phyloP scores from a whole-genome alignment of 1,284 basidiomycete species.

The Dichomitus squalens region DNA sequence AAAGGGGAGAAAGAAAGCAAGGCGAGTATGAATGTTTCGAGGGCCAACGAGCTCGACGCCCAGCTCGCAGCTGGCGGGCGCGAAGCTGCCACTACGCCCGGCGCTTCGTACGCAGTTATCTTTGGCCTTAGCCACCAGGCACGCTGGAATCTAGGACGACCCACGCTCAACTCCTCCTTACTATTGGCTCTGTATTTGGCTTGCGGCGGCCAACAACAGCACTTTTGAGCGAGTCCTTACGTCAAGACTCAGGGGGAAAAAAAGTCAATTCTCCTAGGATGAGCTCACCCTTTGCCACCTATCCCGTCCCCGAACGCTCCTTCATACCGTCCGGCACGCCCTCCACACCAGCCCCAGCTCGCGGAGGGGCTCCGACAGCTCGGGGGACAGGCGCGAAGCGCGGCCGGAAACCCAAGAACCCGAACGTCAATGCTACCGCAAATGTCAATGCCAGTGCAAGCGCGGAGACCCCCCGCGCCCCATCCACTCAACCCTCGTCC shows the following conservation, averaged over 20 bases:
- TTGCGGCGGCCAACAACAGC: too few relatives aligned
- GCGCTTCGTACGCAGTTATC: background rate
- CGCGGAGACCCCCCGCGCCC: constrained; percentile 19
- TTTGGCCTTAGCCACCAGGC: background rate
- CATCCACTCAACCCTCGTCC: constrained; percentile 13
- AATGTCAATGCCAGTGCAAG: constrained; percentile 25
- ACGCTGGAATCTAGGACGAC: too few relatives aligned
- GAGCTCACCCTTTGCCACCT: constrained; percentile 32
- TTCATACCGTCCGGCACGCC: constrained; percentile 36
- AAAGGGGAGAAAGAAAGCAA: background rate
- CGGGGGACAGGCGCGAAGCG: constrained; percentile 56
- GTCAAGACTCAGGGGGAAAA: too few relatives aligned
- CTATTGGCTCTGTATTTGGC: too few relatives aligned
- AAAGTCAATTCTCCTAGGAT: constrained; percentile 14
- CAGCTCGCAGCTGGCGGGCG: background rate
- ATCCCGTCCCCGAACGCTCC: constrained; percentile 33
- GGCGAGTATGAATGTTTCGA: background rate
- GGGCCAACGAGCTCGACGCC: background rate
- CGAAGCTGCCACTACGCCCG: background rate
- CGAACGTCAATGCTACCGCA: too few relatives aligned
- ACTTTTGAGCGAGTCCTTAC: too few relatives aligned
- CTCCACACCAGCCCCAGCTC: constrained; percentile 29
- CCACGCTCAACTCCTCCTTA: too few relatives aligned
- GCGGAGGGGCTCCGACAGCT: constrained; percentile 28
- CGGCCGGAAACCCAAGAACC: constrained; percentile 57